Conservation (phyloP, 1,139 yeast genomes). For the Eremothecium sinecaudum region DNA sequence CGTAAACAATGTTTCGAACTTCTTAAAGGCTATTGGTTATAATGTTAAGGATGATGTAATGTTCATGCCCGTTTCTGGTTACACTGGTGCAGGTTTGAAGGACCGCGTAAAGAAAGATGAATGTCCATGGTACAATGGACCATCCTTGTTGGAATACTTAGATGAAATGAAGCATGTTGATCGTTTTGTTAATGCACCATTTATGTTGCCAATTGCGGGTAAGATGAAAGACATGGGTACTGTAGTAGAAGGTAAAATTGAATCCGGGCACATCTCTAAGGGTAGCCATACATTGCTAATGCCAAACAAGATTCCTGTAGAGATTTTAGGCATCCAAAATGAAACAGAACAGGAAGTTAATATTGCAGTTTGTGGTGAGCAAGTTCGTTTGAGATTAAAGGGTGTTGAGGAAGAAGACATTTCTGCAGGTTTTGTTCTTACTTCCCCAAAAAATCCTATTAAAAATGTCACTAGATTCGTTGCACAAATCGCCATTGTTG, state of each 20-base stretch:
- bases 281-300: constrained; percentile 67
- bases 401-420: constrained; percentile 98
- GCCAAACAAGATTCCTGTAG: constrained; percentile 84
- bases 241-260: constrained; percentile 94
- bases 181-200: constrained; percentile 87
- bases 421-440: constrained; percentile 80
- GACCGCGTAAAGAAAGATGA: constrained; percentile 61
- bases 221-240: constrained; percentile 97
- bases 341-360: constrained; percentile 95
- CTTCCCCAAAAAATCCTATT: constrained; percentile 80
- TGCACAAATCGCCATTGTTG: constrained; percentile 96
- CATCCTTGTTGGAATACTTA: constrained; percentile 80
- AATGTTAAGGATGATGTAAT: constrained; percentile 68
- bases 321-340: constrained; percentile 76
- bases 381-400: constrained; percentile 82
- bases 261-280: constrained; percentile 85
- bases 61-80: constrained; percentile 97
- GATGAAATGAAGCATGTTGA: constrained; percentile 73
- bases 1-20: constrained; percentile 65
- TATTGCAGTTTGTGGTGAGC: constrained; percentile 90
- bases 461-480: constrained; percentile 84
- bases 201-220: constrained; percentile 91
- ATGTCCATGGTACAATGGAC: constrained; percentile 93
- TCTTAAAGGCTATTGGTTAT: constrained; percentile 87
- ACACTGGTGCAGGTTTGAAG: constrained; percentile 93